These are phyloP conservation scores for Aspergillus wentii DNA, from an alignment of 495 filamentous ascomycete genomes.

Conservation along the genomic window DNA sequence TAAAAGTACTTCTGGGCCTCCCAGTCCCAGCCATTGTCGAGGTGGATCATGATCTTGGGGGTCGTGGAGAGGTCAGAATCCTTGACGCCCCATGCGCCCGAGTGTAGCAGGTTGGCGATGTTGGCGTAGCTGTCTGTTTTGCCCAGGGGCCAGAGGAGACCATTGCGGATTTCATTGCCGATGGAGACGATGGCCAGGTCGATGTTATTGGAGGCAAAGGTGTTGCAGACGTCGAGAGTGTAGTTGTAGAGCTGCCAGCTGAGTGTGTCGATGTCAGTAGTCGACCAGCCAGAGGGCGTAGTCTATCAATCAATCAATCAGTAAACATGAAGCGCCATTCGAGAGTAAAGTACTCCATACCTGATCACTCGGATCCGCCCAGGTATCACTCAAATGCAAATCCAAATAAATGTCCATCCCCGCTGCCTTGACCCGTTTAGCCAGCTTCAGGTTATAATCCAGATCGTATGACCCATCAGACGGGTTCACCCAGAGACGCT, in stretches of 20 bases:
- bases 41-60: constrained; percentile 63
- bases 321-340: no score
- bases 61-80: constrained; percentile 50
- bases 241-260: constrained; percentile 62
- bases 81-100: constrained; percentile 57
- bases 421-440: constrained; percentile 56
- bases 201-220: constrained; percentile 49
- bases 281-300: constrained; percentile 58
- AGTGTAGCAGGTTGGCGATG: constrained; percentile 57
- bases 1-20: constrained; percentile 59
- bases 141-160: constrained; percentile 62
- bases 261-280: constrained; percentile 50
- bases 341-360: no score
- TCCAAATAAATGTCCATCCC: constrained; percentile 64
- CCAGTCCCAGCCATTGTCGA: constrained; percentile 69
- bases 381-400: constrained; percentile 68
- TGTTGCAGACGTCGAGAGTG: constrained; percentile 55
- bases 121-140: constrained; percentile 46
- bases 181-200: constrained; percentile 60
- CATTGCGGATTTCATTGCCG: constrained; percentile 63
- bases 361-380: constrained; percentile 44
- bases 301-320: no score
- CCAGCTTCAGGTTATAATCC: constrained; percentile 65
- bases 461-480: constrained; percentile 60
- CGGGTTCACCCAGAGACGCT: constrained; percentile 71